Base-by-base conservation (phyloP, 805 yeast species). In the Nakazawaea holstii region DNA sequence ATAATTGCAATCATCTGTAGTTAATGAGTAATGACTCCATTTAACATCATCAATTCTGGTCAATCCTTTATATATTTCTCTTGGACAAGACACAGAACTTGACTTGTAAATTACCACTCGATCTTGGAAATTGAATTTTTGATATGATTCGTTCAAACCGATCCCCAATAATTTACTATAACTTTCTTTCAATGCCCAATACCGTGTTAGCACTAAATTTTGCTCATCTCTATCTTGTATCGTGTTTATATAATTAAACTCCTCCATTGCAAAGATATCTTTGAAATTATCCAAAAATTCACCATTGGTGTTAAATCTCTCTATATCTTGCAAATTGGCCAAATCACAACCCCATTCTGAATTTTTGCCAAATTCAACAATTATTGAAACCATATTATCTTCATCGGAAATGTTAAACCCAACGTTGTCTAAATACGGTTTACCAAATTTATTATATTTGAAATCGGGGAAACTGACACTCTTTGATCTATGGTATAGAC, bases 131-230 rank as follows among this genome's bases (percentile, higher is more conserved):
- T 47, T 35, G 31, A 38, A 47, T 4, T 47, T 47, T 20, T 47
- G 39, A 31, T 41, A 47, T 4, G 43, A 31, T 14, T 37, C 46
- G 35, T 42, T 41, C 17, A 48, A 36, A 3, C 50, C 50, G 14
- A 39, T 10, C 8, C 50, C 50, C 9, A 38, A 11, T 11, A 43
- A 76, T 56, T 87, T 87, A 6, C 87, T 74, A 56, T 79, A 84
- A 17, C 88, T 79, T 59, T 87, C 96, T 58, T 87, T 87, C 46
- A 87, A 60, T 0, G 95, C 85, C 96, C 96, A 87, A 32, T 74
- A 70, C 35, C 78, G 79, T 15, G 84, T 76, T 54, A 84, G 75
- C 2, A 67, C 52, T 7, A 57, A 52, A 42, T 65, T 63, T 45
- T 65, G 57, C 5, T 50, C 24, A 0, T 47, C 46, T 52, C 1